Base-by-base conservation (phyloP, 2,329 filamentous ascomycete species). In the Passalora sequoiae region DNA sequence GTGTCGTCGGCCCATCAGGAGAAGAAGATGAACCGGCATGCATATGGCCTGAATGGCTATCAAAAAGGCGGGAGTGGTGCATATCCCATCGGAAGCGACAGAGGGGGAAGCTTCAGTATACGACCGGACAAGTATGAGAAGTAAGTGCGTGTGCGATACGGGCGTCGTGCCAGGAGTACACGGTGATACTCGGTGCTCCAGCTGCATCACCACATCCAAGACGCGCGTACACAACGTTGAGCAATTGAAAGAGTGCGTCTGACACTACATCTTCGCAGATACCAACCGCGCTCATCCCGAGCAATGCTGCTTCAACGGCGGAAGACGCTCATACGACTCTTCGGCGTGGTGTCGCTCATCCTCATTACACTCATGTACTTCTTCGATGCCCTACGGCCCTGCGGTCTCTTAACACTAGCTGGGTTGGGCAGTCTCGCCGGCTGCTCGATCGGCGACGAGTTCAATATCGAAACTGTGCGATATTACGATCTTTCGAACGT, bases 401-500 rank as follows among this genome's bases (percentile, higher is more conserved):
- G 73, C 71, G 53, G 52, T 2, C 58, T 81, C 69, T 55, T 87
- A 70, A 12, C 33, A 7, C 33, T 36, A 4, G 62, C 74, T 71
- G 62, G 47, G 5, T 25, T 76, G 70, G 61, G 76, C 17, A 84
- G 85, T 1, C 72, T 94, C 37, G 86, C 84, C 21, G 74, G 91
- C 25, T 70, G 89, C 38, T 80, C 81, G 28, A 49, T 46, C 22
- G 70, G 72, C 40, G 80, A 83, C 40, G 82, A 86, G 54, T 78
- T 87, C 51, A 83, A 94, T 60, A 80, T 97, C 45, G 88, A 97
- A 65, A 97, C 91, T 1, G 86, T 98, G 48, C 86, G 91, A 64
- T 97, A 98, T 69, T 97, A 97, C 69, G 92, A 98, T 65, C 75
- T 98, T 51, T 84, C 84, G 54, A 87, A 92, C 63, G 88, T 94